Evolutionary conservation across 2,329 filamentous ascomycete genomes (phyloP).

Genomic region (Onygena corvina): DNA sequence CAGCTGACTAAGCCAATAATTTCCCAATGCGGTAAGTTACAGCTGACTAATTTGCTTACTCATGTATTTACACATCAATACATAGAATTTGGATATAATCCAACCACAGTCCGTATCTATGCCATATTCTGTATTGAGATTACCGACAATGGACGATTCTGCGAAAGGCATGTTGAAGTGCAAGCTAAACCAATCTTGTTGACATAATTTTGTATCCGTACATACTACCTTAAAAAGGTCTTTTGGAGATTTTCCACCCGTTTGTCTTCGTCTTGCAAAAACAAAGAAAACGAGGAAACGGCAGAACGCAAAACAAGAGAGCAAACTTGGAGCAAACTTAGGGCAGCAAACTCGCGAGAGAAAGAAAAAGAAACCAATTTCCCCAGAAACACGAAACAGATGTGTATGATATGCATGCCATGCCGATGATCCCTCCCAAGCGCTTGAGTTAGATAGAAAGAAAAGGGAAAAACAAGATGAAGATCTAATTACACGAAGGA

Average conservation of each 20-base stretch:
- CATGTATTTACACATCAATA: background rate
- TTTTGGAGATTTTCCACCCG: too few relatives aligned
- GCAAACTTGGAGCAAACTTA: background rate
- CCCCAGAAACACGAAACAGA: background rate
- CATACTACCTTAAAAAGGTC: too few relatives aligned
- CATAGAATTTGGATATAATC: background rate
- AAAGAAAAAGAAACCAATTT: background rate
- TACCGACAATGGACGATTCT: too few relatives aligned
- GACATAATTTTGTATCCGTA: too few relatives aligned
- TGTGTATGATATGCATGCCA: background rate
- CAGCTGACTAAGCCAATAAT: background rate
- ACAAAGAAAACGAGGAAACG: too few relatives aligned
- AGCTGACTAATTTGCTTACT: background rate
- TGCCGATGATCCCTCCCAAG: background rate
- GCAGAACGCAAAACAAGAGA: background rate
- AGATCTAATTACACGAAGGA: conserved; percentile 6
- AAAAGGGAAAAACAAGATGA: background rate
- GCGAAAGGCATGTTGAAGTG: too few relatives aligned
- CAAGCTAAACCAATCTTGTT: too few relatives aligned
- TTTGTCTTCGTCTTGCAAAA: too few relatives aligned
- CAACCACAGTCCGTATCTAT: background rate
- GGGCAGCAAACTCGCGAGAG: background rate
- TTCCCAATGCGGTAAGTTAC: background rate
- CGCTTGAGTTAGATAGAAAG: background rate
- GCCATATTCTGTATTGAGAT: background rate